These are phyloP conservation scores for Platanthera zijinensis DNA, from an alignment of 106 monocot species.

Conservation along the genomic window DNA sequence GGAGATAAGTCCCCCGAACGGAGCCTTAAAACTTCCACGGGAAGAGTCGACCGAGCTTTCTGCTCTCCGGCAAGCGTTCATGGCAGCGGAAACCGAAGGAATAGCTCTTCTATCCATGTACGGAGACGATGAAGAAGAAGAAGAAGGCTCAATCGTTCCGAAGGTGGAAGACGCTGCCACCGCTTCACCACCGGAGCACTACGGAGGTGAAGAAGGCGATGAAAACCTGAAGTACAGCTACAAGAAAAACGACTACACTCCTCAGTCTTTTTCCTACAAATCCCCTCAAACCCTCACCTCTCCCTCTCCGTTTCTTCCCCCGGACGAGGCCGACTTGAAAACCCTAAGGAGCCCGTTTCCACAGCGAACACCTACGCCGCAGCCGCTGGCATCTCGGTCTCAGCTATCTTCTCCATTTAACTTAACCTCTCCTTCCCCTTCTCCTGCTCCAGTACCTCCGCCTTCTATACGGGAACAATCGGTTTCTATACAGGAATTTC, in stretches of 20 bases:
- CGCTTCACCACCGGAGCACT: not conserved
- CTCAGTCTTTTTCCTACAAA: not conserved
- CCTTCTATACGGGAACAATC: not conserved
- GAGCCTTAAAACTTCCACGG: not conserved
- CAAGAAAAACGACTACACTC: not conserved
- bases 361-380: constrained; percentile 20
- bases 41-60: not conserved
- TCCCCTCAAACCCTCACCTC: constrained; percentile 16
- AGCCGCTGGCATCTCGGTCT: constrained; percentile 7
- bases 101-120: constrained; percentile 83
- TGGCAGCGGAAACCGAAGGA: constrained; percentile 65
- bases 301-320: constrained; percentile 21
- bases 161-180: not conserved
- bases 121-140: constrained; percentile 77
- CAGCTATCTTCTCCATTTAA: constrained; percentile 14
- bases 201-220: not conserved
- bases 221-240: not conserved
- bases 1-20: not conserved
- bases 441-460: constrained; percentile 4
- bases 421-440: constrained; percentile 10
- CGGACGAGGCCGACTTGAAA: constrained; percentile 30
- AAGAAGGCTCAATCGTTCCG: constrained; percentile 9
- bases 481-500: not conserved
- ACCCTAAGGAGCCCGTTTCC: constrained; percentile 41
- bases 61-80: constrained; percentile 7